Evolutionary conservation across 73 alveolate genomes (phyloP), one percentile per base, ranked within the genome.

Genomic region (Uronychia setigera): DNA sequence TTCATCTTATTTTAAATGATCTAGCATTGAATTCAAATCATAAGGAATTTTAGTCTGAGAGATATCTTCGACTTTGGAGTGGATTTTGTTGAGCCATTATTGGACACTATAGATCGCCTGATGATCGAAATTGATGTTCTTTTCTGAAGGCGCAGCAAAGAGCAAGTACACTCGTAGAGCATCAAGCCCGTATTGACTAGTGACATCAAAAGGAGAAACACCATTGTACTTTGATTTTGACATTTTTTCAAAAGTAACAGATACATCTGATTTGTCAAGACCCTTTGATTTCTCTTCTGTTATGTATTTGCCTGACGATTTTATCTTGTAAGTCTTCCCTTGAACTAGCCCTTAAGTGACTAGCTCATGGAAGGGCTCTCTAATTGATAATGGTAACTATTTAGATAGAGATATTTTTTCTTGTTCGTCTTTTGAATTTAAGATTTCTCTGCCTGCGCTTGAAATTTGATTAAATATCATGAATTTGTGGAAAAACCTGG

Each of bases 401-500:
- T 30, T 28, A 76, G 28, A 19, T 27, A 30, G 30, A 31, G n/a
- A n/a, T n/a, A n/a, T n/a, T n/a, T n/a, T n/a, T n/a, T n/a, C n/a
- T n/a, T n/a, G n/a, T n/a, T n/a, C n/a, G n/a, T n/a, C n/a, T n/a
- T n/a, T 46, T 46, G 67, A 46, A 19, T 46, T 19, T 11, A 46
- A 11, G 67, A 46, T 19, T 11, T 19, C 67, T 19, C 19, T 11
- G 67, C 67, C 19, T 46, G 67, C 67, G n/a, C n/a, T n/a, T n/a
- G n/a, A n/a, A n/a, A n/a, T n/a, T 33, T n/a, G n/a, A n/a, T n/a
- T n/a, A 46, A 46, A 46, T 5, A 46, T 46, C 31, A 92, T 59
- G 85, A 93, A 85, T 60, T 93, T 93, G 76, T 93, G 96, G 58
- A 91, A 78, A 78, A 93, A 93, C 82, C 97, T 88, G 33, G 97